Evolutionary conservation across 78 protist genomes (phyloP).

Genomic region (Tieghemostelium lacteum): DNA sequence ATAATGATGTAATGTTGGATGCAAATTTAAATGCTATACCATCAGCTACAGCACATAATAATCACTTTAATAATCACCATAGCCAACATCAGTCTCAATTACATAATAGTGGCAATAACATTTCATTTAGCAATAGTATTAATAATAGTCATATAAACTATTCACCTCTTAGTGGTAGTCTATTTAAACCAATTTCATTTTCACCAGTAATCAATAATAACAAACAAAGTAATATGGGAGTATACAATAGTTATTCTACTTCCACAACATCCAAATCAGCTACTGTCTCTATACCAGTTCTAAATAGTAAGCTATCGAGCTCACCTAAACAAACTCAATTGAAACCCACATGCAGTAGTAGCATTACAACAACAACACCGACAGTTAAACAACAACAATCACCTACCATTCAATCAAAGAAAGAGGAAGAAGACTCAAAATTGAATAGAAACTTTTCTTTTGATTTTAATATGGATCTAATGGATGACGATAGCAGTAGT

Average conservation of each 20-base stretch:
- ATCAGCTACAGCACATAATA: not conserved
- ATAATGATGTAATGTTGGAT: not conserved
- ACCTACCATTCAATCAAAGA: too few relatives aligned
- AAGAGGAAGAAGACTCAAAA: not conserved
- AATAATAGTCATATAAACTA: not conserved
- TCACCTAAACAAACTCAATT: not conserved
- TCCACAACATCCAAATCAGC: conserved; percentile 28
- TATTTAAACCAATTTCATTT: not conserved
- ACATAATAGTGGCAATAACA: not conserved
- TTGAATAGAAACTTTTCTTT: conserved; percentile 57
- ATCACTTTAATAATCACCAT: not conserved
- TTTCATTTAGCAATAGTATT: not conserved
- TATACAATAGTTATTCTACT: not conserved
- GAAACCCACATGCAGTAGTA: not conserved
- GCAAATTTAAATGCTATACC: not conserved
- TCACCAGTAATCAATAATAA: conserved; percentile 7
- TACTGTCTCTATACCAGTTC: conserved; percentile 19
- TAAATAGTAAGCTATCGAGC: not conserved
- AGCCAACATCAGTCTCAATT: not conserved
- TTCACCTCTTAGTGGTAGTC: not conserved
- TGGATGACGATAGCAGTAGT: not conserved
- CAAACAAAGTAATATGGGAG: not conserved
- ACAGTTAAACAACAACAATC: too few relatives aligned
- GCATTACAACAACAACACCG: not conserved
- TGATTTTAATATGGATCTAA: conserved; percentile 15